These are phyloP conservation scores for Prunella vulgaris DNA, from an alignment of 257 asterid genomes.

Conservation along the genomic window DNA sequence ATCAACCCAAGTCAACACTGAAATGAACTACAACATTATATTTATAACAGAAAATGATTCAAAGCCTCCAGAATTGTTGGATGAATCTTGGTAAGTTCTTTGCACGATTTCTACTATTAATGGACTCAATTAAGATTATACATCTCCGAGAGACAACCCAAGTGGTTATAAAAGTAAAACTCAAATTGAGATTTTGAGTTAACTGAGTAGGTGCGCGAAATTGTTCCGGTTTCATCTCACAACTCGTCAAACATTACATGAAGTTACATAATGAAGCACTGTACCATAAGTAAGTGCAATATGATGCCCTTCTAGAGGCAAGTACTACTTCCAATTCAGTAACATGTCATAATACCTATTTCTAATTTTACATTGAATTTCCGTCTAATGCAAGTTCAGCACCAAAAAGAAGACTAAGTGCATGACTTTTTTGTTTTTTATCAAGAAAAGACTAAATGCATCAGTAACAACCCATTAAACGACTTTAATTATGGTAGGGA, in stretches of 20 bases:
- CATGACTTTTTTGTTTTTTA: background rate
- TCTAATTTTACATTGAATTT: background rate
- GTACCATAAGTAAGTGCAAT: background rate
- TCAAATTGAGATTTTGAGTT: too few species aligned
- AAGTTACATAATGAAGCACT: background rate
- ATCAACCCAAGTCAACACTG: background rate
- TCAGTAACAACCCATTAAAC: constrained; percentile 1
- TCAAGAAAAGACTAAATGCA: background rate
- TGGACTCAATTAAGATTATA: too few species aligned
- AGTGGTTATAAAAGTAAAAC: too few species aligned
- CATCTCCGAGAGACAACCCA: too few species aligned
- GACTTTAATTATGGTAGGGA: constrained; percentile 15
- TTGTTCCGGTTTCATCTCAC: too few species aligned
- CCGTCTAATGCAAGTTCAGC: background rate
- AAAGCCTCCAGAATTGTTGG: too few species aligned
- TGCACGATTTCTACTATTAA: too few species aligned
- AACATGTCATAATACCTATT: background rate
- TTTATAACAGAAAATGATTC: background rate
- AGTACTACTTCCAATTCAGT: background rate
- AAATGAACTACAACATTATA: background rate
- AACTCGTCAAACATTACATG: background rate
- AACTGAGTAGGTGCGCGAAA: too few species aligned
- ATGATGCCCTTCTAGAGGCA: background rate
- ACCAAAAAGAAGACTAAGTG: constrained; percentile 11
- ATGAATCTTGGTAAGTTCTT: too few species aligned